Evolutionary conservation across 129 eudicot species (phyloP).

Genomic region (Erigeron canadensis): DNA sequence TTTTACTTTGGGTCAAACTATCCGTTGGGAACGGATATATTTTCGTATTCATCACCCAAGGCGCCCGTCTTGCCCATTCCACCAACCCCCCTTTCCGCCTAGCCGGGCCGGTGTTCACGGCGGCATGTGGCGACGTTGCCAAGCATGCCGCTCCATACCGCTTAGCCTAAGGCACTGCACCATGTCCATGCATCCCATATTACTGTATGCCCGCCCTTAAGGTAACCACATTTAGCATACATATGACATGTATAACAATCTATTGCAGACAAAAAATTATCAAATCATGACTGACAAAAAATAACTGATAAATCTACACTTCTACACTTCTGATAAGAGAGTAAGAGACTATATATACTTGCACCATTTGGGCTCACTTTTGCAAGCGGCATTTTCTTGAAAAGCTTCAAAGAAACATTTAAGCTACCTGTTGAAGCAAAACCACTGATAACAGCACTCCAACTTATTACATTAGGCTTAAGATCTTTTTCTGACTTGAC

Average conservation of each 20-base stretch:
- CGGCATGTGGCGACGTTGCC: no score
- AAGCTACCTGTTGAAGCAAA: conserved; percentile 54
- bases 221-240: conserved; percentile 71
- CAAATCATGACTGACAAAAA: conserved; percentile 50
- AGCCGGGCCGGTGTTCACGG: no score
- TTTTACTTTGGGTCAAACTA: no score
- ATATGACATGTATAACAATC: conserved; percentile 58
- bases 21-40: no score
- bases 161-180: no score
- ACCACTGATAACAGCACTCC: conserved; percentile 66
- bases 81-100: no score
- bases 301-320: conserved; percentile 59
- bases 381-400: conserved; percentile 55
- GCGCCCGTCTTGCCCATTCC: no score
- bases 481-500: conserved; percentile 30
- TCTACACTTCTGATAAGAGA: no score
- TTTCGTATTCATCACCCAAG: no score
- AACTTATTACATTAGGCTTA: conserved; percentile 58
- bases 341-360: conserved; percentile 48
- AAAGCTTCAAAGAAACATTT: conserved; percentile 53
- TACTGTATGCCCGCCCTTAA: conserved; percentile 37
- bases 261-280: conserved; percentile 46
- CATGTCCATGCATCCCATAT: conserved; percentile 74
- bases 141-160: no score
- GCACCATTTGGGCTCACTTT: conserved; percentile 52